Base-by-base conservation (phyloP, 805 yeast genomes). In the Cephaloascus fragrans region DNA sequence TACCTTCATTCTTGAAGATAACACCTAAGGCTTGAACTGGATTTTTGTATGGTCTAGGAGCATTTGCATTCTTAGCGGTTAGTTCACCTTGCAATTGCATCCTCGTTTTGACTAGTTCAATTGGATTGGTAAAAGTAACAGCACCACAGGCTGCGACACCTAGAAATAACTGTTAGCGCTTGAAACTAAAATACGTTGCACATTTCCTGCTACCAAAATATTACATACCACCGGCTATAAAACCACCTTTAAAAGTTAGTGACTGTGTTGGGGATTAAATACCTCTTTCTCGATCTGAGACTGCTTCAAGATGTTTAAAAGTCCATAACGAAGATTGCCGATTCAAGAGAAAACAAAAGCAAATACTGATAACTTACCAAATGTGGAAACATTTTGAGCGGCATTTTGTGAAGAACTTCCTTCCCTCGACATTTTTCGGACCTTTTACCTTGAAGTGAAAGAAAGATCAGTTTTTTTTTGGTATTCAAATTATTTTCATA, bases 71-170 rank as follows among this genome's bases (percentile, higher is more conserved):
- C 8, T 71, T 62, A 12, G 80, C 69, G 10, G 75, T 64, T 38
- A 90, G 68, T 61, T 93, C 97, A 43, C 98, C 98, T 60, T 93
- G 97, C 36, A 93, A 67, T 59, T 93, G 98, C 95, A 90, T 84
- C 63, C 97, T 69, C 6, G 95, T 93, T 64, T 93, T 93, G 49
- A 90, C 87, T 44, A 93, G 68, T 60, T 93, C 98, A 45, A 93
- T 82, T 4, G 98, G 98, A 56, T 93, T 93, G 3, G 97, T 89
- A 55, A 90, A 80, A 0, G 97, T 90, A 35, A 93, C 98, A 0
- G 98, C 97, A 39, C 95, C 93, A 66, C 97, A 89, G 3, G 97
- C 97, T 3, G 98, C 98, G 5, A 55, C 41, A 6, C 56, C 51
- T 4, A 26, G 29, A 26, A 9, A 14, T 26, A 10, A n/a, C n/a